Conservation (phyloP, 169 alveolate species). For the Babesia bigemina region DNA sequence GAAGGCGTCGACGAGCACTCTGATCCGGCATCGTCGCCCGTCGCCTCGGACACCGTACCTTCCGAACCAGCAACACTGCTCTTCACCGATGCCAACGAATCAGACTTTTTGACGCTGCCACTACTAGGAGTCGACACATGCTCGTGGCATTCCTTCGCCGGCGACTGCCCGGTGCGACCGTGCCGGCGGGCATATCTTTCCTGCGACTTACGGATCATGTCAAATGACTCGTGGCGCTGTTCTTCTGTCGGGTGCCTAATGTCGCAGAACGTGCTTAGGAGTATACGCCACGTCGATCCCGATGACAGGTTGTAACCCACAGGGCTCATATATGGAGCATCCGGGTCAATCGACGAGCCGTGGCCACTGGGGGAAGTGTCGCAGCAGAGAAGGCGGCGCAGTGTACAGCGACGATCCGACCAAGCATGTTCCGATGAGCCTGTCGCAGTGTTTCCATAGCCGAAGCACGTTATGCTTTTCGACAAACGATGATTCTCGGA, state of each 20-base stretch:
- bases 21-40: slow-evolving; percentile 5
- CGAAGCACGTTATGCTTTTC: not conserved
- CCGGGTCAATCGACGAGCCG: not conserved
- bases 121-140: not conserved
- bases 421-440: not conserved
- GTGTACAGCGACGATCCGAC: not conserved
- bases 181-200: not conserved
- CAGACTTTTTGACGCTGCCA: too few relatives aligned
- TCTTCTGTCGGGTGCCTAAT: slow-evolving; percentile 24
- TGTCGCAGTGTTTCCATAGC: too few relatives aligned
- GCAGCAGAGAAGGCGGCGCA: not conserved
- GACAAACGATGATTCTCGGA: not conserved
- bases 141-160: not conserved
- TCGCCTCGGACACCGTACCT: not conserved
- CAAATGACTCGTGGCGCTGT: slow-evolving; percentile 15
- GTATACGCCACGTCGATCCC: slow-evolving; percentile 39
- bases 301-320: slow-evolving; percentile 42
- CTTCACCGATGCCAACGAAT: too few relatives aligned
- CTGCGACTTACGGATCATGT: slow-evolving; percentile 35
- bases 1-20: not conserved
- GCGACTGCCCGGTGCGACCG: not conserved
- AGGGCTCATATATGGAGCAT: not conserved
- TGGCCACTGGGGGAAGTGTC: not conserved
- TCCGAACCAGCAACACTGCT: not conserved
- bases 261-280: slow-evolving; percentile 47